Evolutionary conservation across 306 rosid genomes (phyloP).

Genomic region (Medicago truncatula): DNA sequence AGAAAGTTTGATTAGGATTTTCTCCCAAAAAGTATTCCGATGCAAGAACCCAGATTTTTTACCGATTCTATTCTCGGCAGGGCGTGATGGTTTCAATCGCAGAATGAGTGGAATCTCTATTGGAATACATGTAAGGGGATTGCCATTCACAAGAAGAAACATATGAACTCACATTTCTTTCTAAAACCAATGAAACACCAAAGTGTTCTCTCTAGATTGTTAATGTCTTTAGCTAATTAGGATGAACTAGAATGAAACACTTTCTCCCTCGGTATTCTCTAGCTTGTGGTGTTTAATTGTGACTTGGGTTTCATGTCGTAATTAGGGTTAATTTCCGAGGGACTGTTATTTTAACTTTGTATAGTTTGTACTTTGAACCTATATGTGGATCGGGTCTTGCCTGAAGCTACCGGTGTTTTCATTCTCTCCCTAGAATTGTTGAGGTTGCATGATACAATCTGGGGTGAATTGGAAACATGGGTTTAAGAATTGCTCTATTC

Average conservation of each 20-base stretch:
- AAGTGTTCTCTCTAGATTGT: too few relatives aligned
- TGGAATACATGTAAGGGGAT: conserved; percentile 36
- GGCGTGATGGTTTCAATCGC: conserved; percentile 51
- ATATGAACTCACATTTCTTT: too few relatives aligned
- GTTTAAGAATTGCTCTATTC: neutral
- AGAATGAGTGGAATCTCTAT: neutral
- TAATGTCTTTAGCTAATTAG: too few relatives aligned
- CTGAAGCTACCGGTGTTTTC: conserved; percentile 46
- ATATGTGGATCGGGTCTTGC: too few relatives aligned
- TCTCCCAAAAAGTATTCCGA: conserved; percentile 50
- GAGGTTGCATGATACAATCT: neutral
- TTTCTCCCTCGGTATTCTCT: too few relatives aligned
- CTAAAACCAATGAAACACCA: too few relatives aligned
- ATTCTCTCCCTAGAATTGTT: conserved; percentile 53
- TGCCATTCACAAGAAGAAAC: conserved; percentile 20
- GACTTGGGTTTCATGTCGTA: too few relatives aligned
- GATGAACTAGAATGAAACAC: too few relatives aligned
- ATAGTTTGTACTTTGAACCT: too few relatives aligned
- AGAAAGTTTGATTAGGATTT: conserved; percentile 29
- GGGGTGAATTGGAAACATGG: conserved; percentile 62
- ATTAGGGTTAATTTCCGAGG: too few relatives aligned
- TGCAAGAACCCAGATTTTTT: conserved; percentile 48
- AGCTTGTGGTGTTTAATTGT: too few relatives aligned
- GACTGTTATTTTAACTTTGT: too few relatives aligned
- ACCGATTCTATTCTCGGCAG: conserved; percentile 45